phyloP scores from a whole-genome alignment of 345 rosid genomes.

The Gynandropsis gynandra region DNA sequence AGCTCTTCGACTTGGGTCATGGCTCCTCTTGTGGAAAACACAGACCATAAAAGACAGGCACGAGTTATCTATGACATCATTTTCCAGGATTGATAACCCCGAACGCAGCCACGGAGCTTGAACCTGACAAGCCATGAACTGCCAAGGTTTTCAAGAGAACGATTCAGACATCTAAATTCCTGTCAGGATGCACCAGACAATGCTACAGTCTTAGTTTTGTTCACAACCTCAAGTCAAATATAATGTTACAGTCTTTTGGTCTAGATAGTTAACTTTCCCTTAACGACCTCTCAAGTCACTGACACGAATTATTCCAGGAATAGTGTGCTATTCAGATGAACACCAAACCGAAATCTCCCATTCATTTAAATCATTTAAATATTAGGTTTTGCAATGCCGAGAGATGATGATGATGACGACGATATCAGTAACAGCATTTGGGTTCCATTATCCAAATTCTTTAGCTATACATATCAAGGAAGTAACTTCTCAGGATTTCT shows the following conservation, averaged over 20 bases:
- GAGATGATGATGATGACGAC: too few relatives aligned
- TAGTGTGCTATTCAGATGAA: neutral
- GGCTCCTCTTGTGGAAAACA: conserved; percentile 23
- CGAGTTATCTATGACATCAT: conserved; percentile 29
- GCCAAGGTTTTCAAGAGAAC: neutral
- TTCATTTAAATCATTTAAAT: too few relatives aligned
- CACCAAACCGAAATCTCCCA: too few relatives aligned
- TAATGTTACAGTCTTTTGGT: neutral
- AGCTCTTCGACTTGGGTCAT: conserved; percentile 28
- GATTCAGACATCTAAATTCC: too few relatives aligned
- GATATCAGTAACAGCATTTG: too few relatives aligned
- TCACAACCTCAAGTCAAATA: neutral
- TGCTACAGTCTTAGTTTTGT: neutral
- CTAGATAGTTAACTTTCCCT: neutral
- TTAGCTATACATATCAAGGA: too few relatives aligned
- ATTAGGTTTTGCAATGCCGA: too few relatives aligned
- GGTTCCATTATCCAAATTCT: too few relatives aligned
- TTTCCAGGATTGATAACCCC: conserved; percentile 28
- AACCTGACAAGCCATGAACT: conserved; percentile 48
- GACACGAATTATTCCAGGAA: neutral
- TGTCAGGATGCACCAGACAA: too few relatives aligned
- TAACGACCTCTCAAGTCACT: neutral
- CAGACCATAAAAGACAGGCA: conserved; percentile 26
- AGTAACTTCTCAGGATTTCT: too few relatives aligned
- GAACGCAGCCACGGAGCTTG: conserved; percentile 31